These are phyloP conservation scores for Marsdenia floribunda DNA, from an alignment of 257 asterid genomes.

Conservation along the genomic window DNA sequence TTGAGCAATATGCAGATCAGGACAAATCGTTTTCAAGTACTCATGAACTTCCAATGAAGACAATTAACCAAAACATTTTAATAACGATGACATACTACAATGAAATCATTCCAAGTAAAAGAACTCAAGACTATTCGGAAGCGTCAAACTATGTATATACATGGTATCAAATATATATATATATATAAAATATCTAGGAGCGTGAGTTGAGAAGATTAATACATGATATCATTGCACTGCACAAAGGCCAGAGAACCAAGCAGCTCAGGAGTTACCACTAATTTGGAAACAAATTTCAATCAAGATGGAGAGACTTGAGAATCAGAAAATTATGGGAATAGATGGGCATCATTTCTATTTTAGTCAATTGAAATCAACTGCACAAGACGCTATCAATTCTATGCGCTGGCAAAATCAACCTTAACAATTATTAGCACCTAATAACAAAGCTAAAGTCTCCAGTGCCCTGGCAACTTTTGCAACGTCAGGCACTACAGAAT, in stretches of 20 bases:
- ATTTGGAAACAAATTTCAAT: background rate
- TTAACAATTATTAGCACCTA: background rate
- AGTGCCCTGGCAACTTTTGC: slow-evolving; percentile 75
- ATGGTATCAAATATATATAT: too few species aligned
- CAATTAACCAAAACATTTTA: background rate
- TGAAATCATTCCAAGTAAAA: background rate
- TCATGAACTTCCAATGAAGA: slow-evolving; percentile 84
- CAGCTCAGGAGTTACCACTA: background rate
- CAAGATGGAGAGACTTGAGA: background rate
- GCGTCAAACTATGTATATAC: background rate
- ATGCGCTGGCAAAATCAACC: background rate
- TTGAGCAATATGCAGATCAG: slow-evolving; percentile 80
- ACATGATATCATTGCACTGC: background rate
- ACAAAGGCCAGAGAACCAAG: slow-evolving; percentile 1
- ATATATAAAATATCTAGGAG: background rate
- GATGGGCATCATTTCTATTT: background rate
- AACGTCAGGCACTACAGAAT: slow-evolving; percentile 71
- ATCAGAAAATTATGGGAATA: background rate
- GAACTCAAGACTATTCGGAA: background rate
- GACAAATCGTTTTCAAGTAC: slow-evolving; percentile 81
- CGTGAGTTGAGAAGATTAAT: background rate
- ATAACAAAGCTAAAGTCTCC: slow-evolving; percentile 46
- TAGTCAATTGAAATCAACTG: background rate
- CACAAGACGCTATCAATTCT: background rate
- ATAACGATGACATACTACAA: background rate